A percentile compares a stretch with the other conserved stretches of the same genome.
Conservation (phyloP, 495 filamentous ascomycete species). For the Neurospora sp. region DNA sequence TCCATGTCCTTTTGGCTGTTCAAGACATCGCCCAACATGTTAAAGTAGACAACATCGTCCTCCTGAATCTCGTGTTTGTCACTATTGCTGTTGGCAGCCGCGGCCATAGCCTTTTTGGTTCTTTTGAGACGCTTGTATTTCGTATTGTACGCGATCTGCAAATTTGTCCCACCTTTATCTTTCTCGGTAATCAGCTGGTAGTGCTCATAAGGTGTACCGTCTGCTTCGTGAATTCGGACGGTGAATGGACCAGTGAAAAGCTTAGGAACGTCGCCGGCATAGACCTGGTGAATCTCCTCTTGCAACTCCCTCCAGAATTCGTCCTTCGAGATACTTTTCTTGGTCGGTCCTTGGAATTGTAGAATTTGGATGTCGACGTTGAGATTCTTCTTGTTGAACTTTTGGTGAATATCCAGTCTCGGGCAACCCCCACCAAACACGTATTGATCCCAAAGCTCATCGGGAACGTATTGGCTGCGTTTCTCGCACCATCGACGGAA, state of each 20-base stretch:
- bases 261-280: constrained; percentile 58
- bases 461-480: constrained; percentile 71
- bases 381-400: constrained; percentile 96
- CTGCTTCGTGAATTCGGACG: constrained; percentile 94
- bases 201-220: constrained; percentile 97
- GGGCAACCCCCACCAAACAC: constrained; percentile 81
- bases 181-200: constrained; percentile 90
- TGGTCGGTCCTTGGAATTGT: constrained; percentile 53
- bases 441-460: constrained; percentile 90
- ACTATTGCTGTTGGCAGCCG: constrained; percentile 40
- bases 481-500: constrained; percentile 82
- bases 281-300: constrained; percentile 62
- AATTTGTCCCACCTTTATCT: constrained; percentile 46
- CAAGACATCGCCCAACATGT: constrained; percentile 87
- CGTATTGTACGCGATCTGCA: constrained; percentile 97
- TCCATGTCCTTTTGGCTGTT: constrained; percentile 68
- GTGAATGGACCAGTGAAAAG: constrained; percentile 95
- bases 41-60: constrained; percentile 89
- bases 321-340: constrained; percentile 44
- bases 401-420: constrained; percentile 68
- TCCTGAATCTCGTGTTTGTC: constrained; percentile 68
- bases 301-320: constrained; percentile 75
- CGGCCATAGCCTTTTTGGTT: constrained; percentile 78
- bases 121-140: constrained; percentile 98
- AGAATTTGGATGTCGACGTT: constrained; percentile 87